Conservation (phyloP, 441 rosid genomes). For the Syzygium syzygioides region DNA sequence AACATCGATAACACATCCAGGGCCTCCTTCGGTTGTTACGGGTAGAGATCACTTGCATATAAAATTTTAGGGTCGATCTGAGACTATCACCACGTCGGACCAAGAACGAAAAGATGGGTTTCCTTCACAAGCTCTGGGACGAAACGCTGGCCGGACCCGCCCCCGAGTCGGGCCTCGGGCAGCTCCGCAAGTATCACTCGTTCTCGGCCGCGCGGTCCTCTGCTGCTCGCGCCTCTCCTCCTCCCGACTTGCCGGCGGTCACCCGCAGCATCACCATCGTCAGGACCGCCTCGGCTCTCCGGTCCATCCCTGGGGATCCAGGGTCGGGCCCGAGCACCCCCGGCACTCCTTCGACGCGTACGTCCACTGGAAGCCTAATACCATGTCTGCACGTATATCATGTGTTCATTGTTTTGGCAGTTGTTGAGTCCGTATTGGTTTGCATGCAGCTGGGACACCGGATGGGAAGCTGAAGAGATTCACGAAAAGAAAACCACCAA, state of each 20-base stretch:
- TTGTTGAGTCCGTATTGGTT: background rate
- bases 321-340: conserved; percentile 28
- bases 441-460: conserved; percentile 72
- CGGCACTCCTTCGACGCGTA: conserved; percentile 51
- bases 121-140: conserved; percentile 85
- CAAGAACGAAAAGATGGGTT: conserved; percentile 34
- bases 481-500: conserved; percentile 36
- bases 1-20: background rate
- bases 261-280: conserved; percentile 64
- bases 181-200: conserved; percentile 49
- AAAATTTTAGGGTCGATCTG: background rate
- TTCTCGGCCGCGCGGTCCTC: conserved; percentile 30
- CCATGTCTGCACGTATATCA: background rate
- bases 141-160: conserved; percentile 90
- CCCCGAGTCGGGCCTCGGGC: conserved; percentile 62
- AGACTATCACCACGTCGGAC: background rate
- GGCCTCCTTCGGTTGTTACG: conserved; percentile 44
- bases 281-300: conserved; percentile 41
- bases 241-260: conserved; percentile 8
- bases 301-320: background rate
- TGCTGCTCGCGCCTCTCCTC: conserved; percentile 2
- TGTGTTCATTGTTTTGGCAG: background rate
- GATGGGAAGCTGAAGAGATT: conserved; percentile 42
- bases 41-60: conserved; percentile 7
- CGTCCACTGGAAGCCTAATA: conserved; percentile 1